Evolutionary conservation across 2,329 filamentous ascomycete species (phyloP).

Genomic region (Aspergillus awamori): DNA sequence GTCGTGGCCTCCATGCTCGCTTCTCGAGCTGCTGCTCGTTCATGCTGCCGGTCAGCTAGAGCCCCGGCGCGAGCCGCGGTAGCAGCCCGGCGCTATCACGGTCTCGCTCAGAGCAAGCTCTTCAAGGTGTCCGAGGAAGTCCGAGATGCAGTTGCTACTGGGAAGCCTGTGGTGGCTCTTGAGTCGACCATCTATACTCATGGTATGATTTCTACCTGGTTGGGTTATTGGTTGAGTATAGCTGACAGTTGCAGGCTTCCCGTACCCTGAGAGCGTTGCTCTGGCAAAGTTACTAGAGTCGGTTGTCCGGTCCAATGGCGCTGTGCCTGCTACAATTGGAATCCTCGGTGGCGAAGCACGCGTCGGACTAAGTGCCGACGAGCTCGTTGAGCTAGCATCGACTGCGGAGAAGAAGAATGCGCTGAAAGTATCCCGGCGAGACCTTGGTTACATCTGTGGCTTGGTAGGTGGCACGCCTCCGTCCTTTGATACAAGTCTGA

Average conservation of each 20-base stretch:
- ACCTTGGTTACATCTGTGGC: conserved; percentile 80
- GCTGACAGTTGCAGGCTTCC: conserved; percentile 56
- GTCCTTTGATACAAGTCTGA: conserved; percentile 4
- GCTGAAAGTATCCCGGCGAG: conserved; percentile 82
- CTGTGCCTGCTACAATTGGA: conserved; percentile 86
- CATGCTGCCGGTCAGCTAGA: conserved; percentile 21
- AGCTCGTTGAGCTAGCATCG: conserved; percentile 70
- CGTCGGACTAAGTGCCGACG: conserved; percentile 73
- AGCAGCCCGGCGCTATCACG: conserved; percentile 30
- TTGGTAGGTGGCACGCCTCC: conserved; percentile 56
- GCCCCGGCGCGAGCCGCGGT: conserved; percentile 9
- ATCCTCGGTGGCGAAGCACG: conserved; percentile 80
- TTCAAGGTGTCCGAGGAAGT: conserved; percentile 82
- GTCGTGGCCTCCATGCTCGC: conserved; percentile 22
- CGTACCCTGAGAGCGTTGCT: conserved; percentile 71
- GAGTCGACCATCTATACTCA: conserved; percentile 98
- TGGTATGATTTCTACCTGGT: conserved; percentile 52
- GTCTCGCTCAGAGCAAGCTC: conserved; percentile 49
- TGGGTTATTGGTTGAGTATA: neutral
- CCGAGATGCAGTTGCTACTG: conserved; percentile 70
- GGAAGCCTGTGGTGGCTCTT: conserved; percentile 84
- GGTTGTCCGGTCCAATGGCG: conserved; percentile 78
- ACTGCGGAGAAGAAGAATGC: conserved; percentile 68
- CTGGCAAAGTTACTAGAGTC: conserved; percentile 80
- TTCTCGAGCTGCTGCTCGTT: conserved; percentile 26